Base-by-base conservation (phyloP, 176 grass and related monocot genomes). In the Juncus effusus region DNA sequence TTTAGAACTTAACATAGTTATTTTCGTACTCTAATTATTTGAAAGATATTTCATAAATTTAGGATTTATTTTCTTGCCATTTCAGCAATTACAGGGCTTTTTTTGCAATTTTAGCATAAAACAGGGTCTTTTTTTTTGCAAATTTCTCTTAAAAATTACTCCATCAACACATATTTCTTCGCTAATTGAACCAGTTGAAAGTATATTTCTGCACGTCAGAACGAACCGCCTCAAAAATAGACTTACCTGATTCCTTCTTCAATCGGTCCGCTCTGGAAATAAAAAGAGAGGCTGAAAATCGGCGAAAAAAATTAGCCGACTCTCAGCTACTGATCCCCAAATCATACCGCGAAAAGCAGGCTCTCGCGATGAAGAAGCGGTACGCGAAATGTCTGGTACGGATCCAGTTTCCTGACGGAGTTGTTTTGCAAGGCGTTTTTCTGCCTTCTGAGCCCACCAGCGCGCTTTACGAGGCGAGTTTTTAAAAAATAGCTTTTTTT, bases 331-430 rank as follows among this genome's bases (percentile, higher is more conserved):
- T 99, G 36, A 80, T 99, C 79, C 94, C 94, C 3, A 93, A 90
- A 73, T 99, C 94, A 47, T 99, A 87, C 60, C 78, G 77, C 65
- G 94, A 93, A 78, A 99, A 99, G 65, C 88, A 89, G 69, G 78
- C 83, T 57, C 40, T 89, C 47, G 80, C 88, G 69, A 67, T 82
- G 74, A 79, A 77, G 44, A 86, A 84, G 65, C 90, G 81, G 64
- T 87, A 89, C 64, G 89, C 80, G 36, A 68, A 81, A 73, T 71
- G 80, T 66, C 56, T 99, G 28, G 76, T 99, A 13, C 80, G 94
- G 58, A 63, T 99, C 72, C 88, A 99, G 60, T 99, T 99, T 72
- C 94, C 94, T 42, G 94, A 99, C 63, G 76, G 94, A 63, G 81
- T 93, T 50, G 72, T 89, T 81, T 83, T 99, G 16, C 88, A 99